phyloP scores from a whole-genome alignment of 2,329 filamentous ascomycete species.

The Cladosporium sp. region DNA sequence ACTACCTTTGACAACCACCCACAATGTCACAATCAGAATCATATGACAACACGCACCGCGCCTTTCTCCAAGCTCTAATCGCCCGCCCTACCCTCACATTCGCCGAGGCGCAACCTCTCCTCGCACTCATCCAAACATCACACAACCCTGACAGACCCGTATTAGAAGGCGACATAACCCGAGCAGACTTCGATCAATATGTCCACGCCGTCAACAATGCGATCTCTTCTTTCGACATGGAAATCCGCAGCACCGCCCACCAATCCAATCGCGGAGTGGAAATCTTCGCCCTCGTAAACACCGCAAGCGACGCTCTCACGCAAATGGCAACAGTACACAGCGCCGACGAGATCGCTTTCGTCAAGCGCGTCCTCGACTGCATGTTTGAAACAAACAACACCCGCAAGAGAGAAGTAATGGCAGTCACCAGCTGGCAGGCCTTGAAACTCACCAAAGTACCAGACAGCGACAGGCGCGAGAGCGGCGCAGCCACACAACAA shows the following conservation, averaged over 20 bases:
- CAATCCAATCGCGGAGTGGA: constrained; percentile 59
- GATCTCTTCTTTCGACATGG: constrained; percentile 80
- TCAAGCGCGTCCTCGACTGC: constrained; percentile 82
- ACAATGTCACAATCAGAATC: neutral
- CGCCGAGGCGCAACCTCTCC: constrained; percentile 69
- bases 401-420: constrained; percentile 77
- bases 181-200: constrained; percentile 68
- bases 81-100: constrained; percentile 76
- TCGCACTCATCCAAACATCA: constrained; percentile 74
- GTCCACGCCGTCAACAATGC: constrained; percentile 70
- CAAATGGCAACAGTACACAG: constrained; percentile 82
- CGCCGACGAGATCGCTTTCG: constrained; percentile 83
- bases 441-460: constrained; percentile 62
- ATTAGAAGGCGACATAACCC: constrained; percentile 64
- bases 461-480: constrained; percentile 36
- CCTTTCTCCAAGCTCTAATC: constrained; percentile 88
- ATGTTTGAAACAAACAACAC: constrained; percentile 93
- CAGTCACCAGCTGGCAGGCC: constrained; percentile 77
- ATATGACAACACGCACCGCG: constrained; percentile 72
- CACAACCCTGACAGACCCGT: constrained; percentile 52
- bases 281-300: constrained; percentile 84
- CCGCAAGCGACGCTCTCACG: constrained; percentile 78
- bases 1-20: neutral
- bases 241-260: constrained; percentile 75
- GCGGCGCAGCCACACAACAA: constrained; percentile 14